These are phyloP conservation scores for Urtica urens DNA, from an alignment of 306 rosid species.

Conservation along the genomic window DNA sequence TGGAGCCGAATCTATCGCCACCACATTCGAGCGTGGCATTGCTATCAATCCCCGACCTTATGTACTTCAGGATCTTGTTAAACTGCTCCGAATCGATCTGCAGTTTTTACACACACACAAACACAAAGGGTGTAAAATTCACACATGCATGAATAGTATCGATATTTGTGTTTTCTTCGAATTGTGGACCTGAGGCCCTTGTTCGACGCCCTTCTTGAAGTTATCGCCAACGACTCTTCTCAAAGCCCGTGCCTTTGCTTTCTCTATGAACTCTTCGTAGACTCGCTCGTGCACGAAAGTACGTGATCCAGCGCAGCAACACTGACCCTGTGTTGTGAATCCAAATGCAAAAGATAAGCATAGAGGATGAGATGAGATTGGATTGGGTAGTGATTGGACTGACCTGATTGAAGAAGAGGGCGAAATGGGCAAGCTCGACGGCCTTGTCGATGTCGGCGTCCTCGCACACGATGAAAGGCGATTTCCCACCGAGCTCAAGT, in stretches of 20 bases:
- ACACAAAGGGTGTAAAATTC: too few species aligned
- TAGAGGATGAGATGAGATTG: background rate
- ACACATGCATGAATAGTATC: too few species aligned
- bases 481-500: slow-evolving; percentile 92
- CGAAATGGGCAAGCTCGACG: slow-evolving; percentile 85
- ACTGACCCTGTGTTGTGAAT: slow-evolving; percentile 58
- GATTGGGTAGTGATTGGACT: slow-evolving; percentile 6
- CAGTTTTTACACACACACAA: slow-evolving; percentile 10
- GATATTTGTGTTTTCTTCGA: too few species aligned
- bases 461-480: slow-evolving; percentile 78
- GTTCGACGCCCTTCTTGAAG: slow-evolving; percentile 81
- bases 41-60: slow-evolving; percentile 61
- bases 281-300: slow-evolving; percentile 77
- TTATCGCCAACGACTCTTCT: slow-evolving; percentile 87
- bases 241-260: slow-evolving; percentile 67
- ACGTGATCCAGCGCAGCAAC: slow-evolving; percentile 95
- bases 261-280: slow-evolving; percentile 87
- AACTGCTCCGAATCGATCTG: slow-evolving; percentile 77
- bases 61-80: slow-evolving; percentile 61
- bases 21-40: slow-evolving; percentile 83
- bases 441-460: slow-evolving; percentile 78
- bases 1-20: slow-evolving; percentile 65
- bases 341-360: slow-evolving; percentile 1
- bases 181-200: slow-evolving; percentile 87
- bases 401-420: slow-evolving; percentile 89